Evolutionary conservation across 805 yeast genomes (phyloP), one percentile per base, ranked within the genome.

Genomic region (Pichia exigua): DNA sequence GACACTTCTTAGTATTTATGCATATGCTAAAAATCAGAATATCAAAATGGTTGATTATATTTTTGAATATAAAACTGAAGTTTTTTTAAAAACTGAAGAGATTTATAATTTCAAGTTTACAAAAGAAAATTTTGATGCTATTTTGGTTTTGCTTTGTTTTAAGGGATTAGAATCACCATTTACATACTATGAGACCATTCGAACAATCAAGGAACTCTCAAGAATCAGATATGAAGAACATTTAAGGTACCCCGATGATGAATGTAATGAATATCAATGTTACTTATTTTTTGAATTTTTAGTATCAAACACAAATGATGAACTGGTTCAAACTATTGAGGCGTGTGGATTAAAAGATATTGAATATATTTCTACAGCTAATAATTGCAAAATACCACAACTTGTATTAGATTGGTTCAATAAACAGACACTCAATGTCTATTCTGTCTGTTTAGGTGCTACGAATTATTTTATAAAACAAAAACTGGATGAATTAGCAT

Each of bases 101-200:
- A 21, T 65, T 13, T 71, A 70, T 52, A 71, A 67, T 3, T 59
- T 78, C 9, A 57, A 57, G 11, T 64, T 82, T 51, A 68, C 70
- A 0, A 63, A 62, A 32, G 68, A 68, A 2, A 82, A 78, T 59
- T 74, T 83, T 56, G 81, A 83, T 51, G 71, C 73, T 28, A 70
- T 79, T 20, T 61, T 84, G 38, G 63, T 79, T 30, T 69, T 71
- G 44, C 60, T 76, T 21, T 65, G 79, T 20, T 69, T 78, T 4
- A 81, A 77, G 59, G 92, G 91, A 0, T 64, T 84, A 42, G 75
- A 77, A 39, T 65, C 79, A 10, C 80, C 88, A 9, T 81, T 77
- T 51, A 71, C 83, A 21, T 77, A 75, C 52, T 74, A 73, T 11
- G 67, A 73, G 2, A 76, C 87, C 0, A 60, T 78, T 35, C 68